Percentiles rank a stretch among this genome's conserved stretches.
phyloP scores from a whole-genome alignment of 306 rosid species.

The Calophaca sinica region DNA sequence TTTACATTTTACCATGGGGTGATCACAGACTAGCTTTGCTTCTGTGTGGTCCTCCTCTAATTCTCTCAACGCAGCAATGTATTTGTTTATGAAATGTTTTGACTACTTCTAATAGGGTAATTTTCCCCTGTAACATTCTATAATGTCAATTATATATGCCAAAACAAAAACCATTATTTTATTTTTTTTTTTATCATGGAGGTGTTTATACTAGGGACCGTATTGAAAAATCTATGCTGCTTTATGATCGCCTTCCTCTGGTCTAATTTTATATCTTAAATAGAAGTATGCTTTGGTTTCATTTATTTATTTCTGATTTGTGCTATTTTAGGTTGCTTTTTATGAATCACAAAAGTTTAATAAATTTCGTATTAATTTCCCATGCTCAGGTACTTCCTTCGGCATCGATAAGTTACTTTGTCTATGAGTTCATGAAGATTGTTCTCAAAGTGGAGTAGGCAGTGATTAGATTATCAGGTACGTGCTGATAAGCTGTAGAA shows the following conservation, averaged over 20 bases:
- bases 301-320: neutral
- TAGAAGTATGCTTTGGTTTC: constrained; percentile 22
- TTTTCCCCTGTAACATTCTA: constrained; percentile 5
- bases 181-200: constrained; percentile 24
- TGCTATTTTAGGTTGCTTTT: constrained; percentile 34
- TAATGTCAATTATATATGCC: neutral
- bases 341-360: constrained; percentile 9
- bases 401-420: constrained; percentile 90
- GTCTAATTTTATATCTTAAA: constrained; percentile 3
- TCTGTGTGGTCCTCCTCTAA: constrained; percentile 27
- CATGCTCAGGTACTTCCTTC: constrained; percentile 92
- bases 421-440: constrained; percentile 95
- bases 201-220: constrained; percentile 17
- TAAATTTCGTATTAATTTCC: constrained; percentile 27
- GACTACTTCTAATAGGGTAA: constrained; percentile 18
- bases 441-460: constrained; percentile 85
- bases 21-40: constrained; percentile 36
- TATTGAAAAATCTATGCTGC: neutral
- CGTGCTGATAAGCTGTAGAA: constrained; percentile 39
- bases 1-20: constrained; percentile 16
- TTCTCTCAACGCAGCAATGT: neutral
- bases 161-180: constrained; percentile 1
- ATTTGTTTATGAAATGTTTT: constrained; percentile 31
- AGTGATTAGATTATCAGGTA: constrained; percentile 40
- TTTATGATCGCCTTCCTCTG: constrained; percentile 10